Conservation (phyloP, 2,329 filamentous ascomycete species). For the Phaeosphaeriaceae sp. region DNA sequence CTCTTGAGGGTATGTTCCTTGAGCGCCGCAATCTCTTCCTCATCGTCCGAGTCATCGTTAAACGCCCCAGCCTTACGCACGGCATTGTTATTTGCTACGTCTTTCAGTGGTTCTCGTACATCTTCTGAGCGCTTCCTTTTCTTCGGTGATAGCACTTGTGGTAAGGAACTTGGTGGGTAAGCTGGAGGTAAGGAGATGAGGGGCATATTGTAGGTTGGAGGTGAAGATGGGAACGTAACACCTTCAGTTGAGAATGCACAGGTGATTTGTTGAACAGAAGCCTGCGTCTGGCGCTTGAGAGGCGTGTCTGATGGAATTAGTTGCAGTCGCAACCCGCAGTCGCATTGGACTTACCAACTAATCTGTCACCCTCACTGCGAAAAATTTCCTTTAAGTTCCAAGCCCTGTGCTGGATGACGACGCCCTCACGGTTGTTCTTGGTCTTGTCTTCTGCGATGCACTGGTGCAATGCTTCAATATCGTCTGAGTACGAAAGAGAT, state of each 20-base stretch:
- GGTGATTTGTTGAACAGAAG: constrained; percentile 12
- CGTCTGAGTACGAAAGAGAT: constrained; percentile 52
- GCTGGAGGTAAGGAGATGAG: constrained; percentile 65
- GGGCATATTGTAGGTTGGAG: constrained; percentile 65
- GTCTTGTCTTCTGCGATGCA: constrained; percentile 50
- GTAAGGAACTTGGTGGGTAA: constrained; percentile 60
- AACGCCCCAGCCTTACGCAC: constrained; percentile 46
- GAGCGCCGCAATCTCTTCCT: constrained; percentile 48
- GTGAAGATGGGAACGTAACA: constrained; percentile 46
- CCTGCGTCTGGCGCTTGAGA: constrained; percentile 26
- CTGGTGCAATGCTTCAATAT: constrained; percentile 54
- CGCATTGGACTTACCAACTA: constrained; percentile 38
- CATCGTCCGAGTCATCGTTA: constrained; percentile 50
- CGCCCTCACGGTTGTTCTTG: constrained; percentile 51
- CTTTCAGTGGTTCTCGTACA: constrained; percentile 40
- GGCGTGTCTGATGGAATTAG: constrained; percentile 44
- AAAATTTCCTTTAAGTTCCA: constrained; percentile 57
- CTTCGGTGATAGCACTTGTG: constrained; percentile 43
- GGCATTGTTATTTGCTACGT: constrained; percentile 42
- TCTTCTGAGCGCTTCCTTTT: constrained; percentile 46
- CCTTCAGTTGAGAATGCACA: constrained; percentile 19
- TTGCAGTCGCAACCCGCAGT: constrained; percentile 3
- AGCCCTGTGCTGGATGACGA: constrained; percentile 60
- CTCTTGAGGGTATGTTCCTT: constrained; percentile 49
- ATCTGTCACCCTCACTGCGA: constrained; percentile 55